Evolutionary conservation across 805 yeast species (phyloP).

Genomic region (Metschnikowia anglica): DNA sequence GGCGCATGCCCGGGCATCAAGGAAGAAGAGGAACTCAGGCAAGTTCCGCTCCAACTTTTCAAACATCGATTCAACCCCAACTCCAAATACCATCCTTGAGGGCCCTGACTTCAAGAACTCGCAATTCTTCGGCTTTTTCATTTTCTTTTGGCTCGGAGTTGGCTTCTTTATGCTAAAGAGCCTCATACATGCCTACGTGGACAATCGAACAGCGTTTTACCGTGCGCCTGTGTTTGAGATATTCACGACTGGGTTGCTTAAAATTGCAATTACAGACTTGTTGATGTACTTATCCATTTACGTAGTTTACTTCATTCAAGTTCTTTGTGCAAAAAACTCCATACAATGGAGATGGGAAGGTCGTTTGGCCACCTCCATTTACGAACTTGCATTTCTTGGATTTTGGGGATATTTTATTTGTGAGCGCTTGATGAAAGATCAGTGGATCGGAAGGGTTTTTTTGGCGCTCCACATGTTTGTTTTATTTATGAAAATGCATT

Average conservation of each 20-base stretch:
- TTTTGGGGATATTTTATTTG: conserved; percentile 60
- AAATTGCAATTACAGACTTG: conserved; percentile 73
- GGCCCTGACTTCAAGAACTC: conserved; percentile 43
- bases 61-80: conserved; percentile 12
- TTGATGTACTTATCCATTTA: conserved; percentile 71
- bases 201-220: conserved; percentile 41
- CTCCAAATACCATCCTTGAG: conserved; percentile 53
- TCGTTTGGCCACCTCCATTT: conserved; percentile 54
- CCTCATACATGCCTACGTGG: conserved; percentile 51
- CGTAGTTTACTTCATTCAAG: conserved; percentile 59
- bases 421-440: conserved; percentile 45
- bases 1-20: conserved; percentile 9
- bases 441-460: conserved; percentile 92
- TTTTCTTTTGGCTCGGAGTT: conserved; percentile 72
- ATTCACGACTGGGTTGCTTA: conserved; percentile 58
- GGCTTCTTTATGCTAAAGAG: conserved; percentile 54
- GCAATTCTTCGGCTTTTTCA: conserved; percentile 75
- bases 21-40: conserved; percentile 15
- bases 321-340: conserved; percentile 41
- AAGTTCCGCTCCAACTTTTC: conserved; percentile 36
- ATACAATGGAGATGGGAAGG: conserved; percentile 68
- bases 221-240: conserved; percentile 56
- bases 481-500: conserved; percentile 91
- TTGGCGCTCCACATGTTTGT: conserved; percentile 82
- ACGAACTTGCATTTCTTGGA: conserved; percentile 53